Evolutionary conservation across 495 filamentous ascomycete genomes (phyloP).

Genomic region (Penicillium longicatenatum): DNA sequence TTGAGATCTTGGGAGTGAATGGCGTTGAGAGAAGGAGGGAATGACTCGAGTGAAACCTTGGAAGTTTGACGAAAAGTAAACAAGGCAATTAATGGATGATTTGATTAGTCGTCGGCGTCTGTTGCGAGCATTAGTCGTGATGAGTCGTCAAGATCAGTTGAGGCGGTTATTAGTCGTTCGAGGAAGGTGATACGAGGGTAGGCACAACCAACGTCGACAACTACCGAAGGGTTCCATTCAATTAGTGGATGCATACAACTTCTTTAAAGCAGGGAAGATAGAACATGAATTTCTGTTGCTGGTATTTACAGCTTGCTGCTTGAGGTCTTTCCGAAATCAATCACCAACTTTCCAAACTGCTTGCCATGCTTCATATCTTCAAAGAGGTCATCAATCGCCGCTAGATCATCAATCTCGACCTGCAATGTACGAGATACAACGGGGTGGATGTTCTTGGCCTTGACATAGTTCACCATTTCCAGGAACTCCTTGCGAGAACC

Average conservation of each 20-base stretch:
- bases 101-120: no score
- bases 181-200: no score
- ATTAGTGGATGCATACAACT: background rate
- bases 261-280: background rate
- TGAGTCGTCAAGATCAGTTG: no score
- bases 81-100: background rate
- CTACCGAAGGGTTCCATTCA: background rate
- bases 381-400: conserved; percentile 67
- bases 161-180: no score
- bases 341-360: conserved; percentile 79
- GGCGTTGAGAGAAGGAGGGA: background rate
- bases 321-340: conserved; percentile 49
- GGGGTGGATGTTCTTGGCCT: conserved; percentile 60
- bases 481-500: conserved; percentile 72
- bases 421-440: conserved; percentile 63
- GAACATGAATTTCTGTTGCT: no score
- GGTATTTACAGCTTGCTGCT: conserved; percentile 46
- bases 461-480: conserved; percentile 77
- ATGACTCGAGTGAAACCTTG: no score
- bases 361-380: conserved; percentile 73
- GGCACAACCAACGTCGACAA: background rate
- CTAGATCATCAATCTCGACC: conserved; percentile 62
- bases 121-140: no score
- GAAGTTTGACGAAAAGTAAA: background rate
- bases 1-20: background rate